phyloP scores from a whole-genome alignment of 192 early-diverging fungal species.

The Podochytrium sp. region DNA sequence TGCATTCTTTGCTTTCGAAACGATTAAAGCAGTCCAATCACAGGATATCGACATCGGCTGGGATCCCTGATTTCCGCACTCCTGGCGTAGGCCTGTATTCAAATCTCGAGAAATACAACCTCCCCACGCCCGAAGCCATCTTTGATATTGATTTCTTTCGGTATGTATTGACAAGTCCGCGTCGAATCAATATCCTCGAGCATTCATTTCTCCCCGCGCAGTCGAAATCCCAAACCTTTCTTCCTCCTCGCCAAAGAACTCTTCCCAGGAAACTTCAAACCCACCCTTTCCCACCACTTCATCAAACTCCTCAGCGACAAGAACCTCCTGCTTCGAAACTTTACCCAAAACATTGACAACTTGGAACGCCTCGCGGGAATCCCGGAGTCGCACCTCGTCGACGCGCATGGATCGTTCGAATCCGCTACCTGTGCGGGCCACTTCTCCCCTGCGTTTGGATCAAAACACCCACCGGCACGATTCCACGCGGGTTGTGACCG shows the following conservation, averaged over 20 bases:
- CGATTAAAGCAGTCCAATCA: neutral
- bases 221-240: constrained; percentile 82
- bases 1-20: neutral
- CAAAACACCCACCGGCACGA: neutral
- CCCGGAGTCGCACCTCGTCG: constrained; percentile 67
- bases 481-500: neutral
- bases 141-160: constrained; percentile 90
- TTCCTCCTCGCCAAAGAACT: constrained; percentile 88
- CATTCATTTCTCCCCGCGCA: neutral
- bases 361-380: constrained; percentile 85
- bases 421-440: constrained; percentile 76
- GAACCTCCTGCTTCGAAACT: constrained; percentile 75
- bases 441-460: neutral
- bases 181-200: neutral
- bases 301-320: constrained; percentile 75
- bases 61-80: constrained; percentile 92
- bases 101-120: constrained; percentile 81
- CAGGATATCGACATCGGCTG: constrained; percentile 46
- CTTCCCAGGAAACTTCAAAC: constrained; percentile 73
- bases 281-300: constrained; percentile 89
- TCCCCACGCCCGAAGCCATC: constrained; percentile 92
- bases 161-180: neutral
- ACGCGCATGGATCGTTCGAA: constrained; percentile 93
- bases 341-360: constrained; percentile 98
- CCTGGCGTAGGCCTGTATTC: constrained; percentile 85